These are phyloP conservation scores for Suaeda aralocaspica DNA, from an alignment of 148 eudicot species.

Conservation along the genomic window DNA sequence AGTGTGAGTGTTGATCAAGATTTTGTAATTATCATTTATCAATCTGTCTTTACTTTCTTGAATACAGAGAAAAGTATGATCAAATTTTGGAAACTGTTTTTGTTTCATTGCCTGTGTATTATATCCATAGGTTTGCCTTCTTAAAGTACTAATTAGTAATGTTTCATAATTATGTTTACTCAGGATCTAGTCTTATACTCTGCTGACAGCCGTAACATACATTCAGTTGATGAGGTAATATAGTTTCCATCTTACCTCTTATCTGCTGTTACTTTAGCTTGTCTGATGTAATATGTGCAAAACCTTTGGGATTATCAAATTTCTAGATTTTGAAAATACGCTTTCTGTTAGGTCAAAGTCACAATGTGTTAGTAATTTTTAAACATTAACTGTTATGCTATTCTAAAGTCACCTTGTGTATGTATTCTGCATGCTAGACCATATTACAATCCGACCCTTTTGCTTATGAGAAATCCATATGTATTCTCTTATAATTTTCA, in stretches of 20 bases:
- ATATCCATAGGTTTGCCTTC: not conserved
- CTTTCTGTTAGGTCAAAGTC: not conserved
- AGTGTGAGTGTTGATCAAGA: not conserved
- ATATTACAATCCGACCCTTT: not conserved
- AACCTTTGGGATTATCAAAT: not conserved
- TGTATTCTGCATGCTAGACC: not conserved
- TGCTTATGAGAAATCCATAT: too few relatives aligned
- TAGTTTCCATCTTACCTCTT: conserved; percentile 7
- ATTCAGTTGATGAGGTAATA: conserved; percentile 88
- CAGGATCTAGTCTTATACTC: conserved; percentile 87
- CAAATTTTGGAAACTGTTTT: not conserved
- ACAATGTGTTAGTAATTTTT: not conserved
- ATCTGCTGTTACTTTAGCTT: not conserved
- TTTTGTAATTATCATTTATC: not conserved
- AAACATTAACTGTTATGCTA: not conserved
- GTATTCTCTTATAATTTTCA: not conserved
- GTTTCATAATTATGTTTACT: conserved; percentile 12
- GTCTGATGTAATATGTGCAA: not conserved
- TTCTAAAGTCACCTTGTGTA: not conserved
- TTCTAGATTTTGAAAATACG: not conserved
- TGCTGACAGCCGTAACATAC: conserved; percentile 75
- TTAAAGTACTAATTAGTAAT: conserved; percentile 14
- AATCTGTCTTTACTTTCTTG: not conserved
- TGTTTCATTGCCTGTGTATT: not conserved
- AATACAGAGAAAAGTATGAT: not conserved